Conservation (phyloP, 495 filamentous ascomycete genomes). For the Thozetella sp. region DNA sequence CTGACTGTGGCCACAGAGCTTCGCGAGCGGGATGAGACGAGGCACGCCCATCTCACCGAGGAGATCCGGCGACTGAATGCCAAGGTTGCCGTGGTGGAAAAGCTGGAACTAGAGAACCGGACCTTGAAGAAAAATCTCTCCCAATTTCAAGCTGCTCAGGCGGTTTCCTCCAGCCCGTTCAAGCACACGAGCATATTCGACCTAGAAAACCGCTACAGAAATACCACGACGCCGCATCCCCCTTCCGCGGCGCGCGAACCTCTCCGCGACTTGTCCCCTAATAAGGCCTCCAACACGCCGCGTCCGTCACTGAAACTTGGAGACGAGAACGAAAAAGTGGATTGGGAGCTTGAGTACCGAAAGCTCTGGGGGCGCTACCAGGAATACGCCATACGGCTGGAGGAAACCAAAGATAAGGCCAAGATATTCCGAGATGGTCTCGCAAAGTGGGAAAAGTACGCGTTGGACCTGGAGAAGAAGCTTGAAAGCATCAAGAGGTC, state of each 20-base stretch:
- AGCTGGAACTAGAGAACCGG: conserved; percentile 34
- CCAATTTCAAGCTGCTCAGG: conserved; percentile 14
- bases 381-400: conserved; percentile 23
- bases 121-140: conserved; percentile 30
- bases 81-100: conserved; percentile 19
- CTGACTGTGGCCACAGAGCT: conserved; percentile 18
- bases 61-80: conserved; percentile 30
- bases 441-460: conserved; percentile 10
- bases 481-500: conserved; percentile 6
- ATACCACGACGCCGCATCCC: neutral
- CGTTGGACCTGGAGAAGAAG: conserved; percentile 16
- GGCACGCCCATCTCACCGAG: conserved; percentile 11
- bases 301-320: neutral
- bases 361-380: conserved; percentile 20
- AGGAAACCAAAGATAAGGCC: conserved; percentile 15
- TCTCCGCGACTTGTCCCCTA: conserved; percentile 18
- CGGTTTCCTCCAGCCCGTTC: neutral
- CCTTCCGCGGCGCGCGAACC: conserved; percentile 3
- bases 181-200: neutral
- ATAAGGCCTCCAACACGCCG: conserved; percentile 10
- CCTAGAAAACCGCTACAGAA: neutral
- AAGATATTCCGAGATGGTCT: neutral
- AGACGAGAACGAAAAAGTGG: neutral
- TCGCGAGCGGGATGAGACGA: conserved; percentile 9
- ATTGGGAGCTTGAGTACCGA: conserved; percentile 22